Evolutionary conservation across 768 basidiomycete species (phyloP).

Genomic region (Amanita brunnescens): DNA sequence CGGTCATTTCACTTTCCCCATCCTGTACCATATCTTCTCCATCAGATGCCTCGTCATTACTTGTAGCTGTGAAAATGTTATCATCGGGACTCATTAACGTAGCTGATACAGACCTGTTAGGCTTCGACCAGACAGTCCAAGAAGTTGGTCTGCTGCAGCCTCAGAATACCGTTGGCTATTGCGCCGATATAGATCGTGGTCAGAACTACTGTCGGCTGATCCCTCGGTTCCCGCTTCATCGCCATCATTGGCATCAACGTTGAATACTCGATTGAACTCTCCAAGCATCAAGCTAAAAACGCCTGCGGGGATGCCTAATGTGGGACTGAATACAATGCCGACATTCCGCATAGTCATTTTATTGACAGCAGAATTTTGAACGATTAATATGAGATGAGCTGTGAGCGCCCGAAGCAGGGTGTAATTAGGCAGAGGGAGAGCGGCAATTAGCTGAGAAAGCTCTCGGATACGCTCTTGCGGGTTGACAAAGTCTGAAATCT

Average conservation of each 20-base stretch:
- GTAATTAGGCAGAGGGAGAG: conserved; percentile 88
- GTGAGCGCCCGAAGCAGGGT: conserved; percentile 88
- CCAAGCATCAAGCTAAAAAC: conserved; percentile 92
- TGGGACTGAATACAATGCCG: conserved; percentile 97
- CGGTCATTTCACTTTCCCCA: conserved; percentile 66
- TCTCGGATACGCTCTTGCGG: conserved; percentile 83
- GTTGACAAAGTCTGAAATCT: conserved; percentile 70
- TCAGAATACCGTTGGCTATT: conserved; percentile 83
- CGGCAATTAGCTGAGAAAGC: conserved; percentile 76
- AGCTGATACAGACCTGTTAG: conserved; percentile 39
- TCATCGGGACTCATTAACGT: neutral
- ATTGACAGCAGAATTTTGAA: conserved; percentile 82
- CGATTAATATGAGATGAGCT: conserved; percentile 90
- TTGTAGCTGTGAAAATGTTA: conserved; percentile 16
- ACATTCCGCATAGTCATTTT: conserved; percentile 99
- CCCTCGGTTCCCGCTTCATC: conserved; percentile 22
- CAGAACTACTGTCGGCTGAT: conserved; percentile 24
- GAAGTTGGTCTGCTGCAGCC: conserved; percentile 73
- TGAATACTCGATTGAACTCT: conserved; percentile 91
- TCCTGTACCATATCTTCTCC: conserved; percentile 59
- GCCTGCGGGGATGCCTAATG: conserved; percentile 94
- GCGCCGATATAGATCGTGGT: conserved; percentile 39
- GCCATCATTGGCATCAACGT: conserved; percentile 49
- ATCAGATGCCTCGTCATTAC: conserved; percentile 60
- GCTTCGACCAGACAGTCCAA: conserved; percentile 66